Conservation (phyloP, 2,329 filamentous ascomycete genomes). For the Cryphonectria japonica region DNA sequence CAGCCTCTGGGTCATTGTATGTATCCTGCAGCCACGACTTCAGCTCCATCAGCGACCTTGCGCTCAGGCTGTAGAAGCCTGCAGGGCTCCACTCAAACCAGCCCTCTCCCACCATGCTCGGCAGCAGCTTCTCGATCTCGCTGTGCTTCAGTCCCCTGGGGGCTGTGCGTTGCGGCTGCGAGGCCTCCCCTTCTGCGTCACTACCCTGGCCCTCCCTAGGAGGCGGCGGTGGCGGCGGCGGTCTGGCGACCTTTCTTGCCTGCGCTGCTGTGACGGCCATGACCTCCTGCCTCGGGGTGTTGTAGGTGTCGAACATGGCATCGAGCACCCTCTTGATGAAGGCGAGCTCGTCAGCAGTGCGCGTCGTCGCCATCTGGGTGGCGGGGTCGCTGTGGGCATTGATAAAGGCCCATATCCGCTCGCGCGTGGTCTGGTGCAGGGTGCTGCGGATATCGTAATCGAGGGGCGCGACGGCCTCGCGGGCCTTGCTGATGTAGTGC, state of each 20-base stretch:
- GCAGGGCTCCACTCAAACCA: conserved; percentile 79
- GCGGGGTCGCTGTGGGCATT: conserved; percentile 85
- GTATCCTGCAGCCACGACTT: conserved; percentile 81
- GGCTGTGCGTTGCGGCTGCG: conserved; percentile 39
- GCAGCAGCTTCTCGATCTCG: conserved; percentile 76
- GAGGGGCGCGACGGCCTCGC: conserved; percentile 73
- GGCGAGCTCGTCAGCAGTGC: conserved; percentile 80
- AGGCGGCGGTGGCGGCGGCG: conserved; percentile 52
- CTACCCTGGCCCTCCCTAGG: conserved; percentile 40
- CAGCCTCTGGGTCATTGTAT: conserved; percentile 77
- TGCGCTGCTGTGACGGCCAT: conserved; percentile 82
- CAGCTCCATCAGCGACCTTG: conserved; percentile 83
- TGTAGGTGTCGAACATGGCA: conserved; percentile 88
- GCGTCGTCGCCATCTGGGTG: conserved; percentile 84
- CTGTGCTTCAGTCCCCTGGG: conserved; percentile 70
- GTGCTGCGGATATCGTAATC: conserved; percentile 86
- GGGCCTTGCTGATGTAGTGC: conserved; percentile 70
- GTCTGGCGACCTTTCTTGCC: conserved; percentile 70
- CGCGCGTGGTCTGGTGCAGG: conserved; percentile 67
- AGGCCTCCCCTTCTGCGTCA: conserved; percentile 40
- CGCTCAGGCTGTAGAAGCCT: conserved; percentile 75
- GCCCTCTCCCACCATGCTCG: conserved; percentile 72
- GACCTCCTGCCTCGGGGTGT: conserved; percentile 77
- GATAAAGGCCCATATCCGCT: conserved; percentile 79
- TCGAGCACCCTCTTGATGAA: conserved; percentile 89